Conservation (phyloP, 1,139 yeast species). For the Pichia sp. region DNA sequence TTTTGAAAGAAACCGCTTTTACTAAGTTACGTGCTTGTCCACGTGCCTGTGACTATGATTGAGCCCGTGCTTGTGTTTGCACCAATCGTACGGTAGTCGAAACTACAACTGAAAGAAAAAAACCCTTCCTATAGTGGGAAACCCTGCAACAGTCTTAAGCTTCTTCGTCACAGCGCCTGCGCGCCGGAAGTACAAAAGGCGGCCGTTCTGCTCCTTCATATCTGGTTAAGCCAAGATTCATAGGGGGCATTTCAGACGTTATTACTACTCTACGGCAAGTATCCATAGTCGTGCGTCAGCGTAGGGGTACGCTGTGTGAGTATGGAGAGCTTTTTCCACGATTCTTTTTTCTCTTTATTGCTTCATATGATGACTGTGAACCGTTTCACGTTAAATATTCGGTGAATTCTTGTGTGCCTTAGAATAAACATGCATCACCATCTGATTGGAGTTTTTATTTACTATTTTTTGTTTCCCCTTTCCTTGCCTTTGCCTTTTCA, state of each 20-base stretch:
- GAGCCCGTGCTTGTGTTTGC: too few relatives aligned
- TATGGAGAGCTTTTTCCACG: not conserved
- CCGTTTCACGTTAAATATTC: conserved; percentile 29
- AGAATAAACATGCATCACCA: conserved; percentile 82
- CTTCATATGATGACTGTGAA: conserved; percentile 32
- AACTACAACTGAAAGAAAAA: not conserved
- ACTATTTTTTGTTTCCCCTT: not conserved
- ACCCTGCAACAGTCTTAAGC: too few relatives aligned
- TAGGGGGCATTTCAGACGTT: too few relatives aligned
- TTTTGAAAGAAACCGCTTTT: not conserved
- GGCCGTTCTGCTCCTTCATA: not conserved
- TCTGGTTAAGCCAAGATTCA: not conserved
- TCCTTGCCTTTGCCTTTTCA: not conserved
- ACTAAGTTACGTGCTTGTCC: not conserved
- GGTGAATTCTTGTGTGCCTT: conserved; percentile 48
- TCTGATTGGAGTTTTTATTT: conserved; percentile 44
- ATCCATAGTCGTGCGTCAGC: not conserved
- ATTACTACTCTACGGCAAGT: not conserved
- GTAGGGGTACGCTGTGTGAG: conserved; percentile 7
- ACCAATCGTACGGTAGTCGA: too few relatives aligned
- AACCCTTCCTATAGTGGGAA: not conserved
- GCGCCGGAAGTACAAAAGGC: not conserved
- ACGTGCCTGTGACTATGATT: not conserved
- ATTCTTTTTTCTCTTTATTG: conserved; percentile 1
- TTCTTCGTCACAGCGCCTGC: not conserved